A percentile compares a stretch with the other conserved stretches of the same genome.
Conservation (phyloP, 805 yeast species). For the Kluyveromyces aestuarii region DNA sequence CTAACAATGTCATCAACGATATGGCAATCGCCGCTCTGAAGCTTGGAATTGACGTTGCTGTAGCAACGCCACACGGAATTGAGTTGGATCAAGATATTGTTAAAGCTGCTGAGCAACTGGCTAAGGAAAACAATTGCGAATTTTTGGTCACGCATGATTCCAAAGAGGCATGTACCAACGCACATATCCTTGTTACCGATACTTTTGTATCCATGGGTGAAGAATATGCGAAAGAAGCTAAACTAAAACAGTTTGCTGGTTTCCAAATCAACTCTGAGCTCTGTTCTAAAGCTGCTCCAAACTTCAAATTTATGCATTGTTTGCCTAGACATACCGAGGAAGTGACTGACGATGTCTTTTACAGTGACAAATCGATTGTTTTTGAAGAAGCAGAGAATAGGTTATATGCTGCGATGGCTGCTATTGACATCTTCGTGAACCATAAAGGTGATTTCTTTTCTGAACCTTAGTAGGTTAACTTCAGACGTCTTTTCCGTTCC, state of each 20-base stretch:
- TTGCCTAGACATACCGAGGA: constrained; percentile 93
- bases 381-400: constrained; percentile 96
- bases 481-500: background rate
- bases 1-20: constrained; percentile 93
- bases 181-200: constrained; percentile 86
- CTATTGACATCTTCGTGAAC: constrained; percentile 78
- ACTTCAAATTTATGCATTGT: constrained; percentile 96
- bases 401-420: constrained; percentile 92
- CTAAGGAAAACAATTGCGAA: constrained; percentile 39
- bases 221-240: constrained; percentile 64
- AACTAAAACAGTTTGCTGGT: constrained; percentile 74
- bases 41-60: constrained; percentile 70
- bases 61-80: constrained; percentile 77
- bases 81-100: constrained; percentile 50
- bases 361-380: constrained; percentile 73
- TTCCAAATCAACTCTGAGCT: constrained; percentile 73
- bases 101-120: constrained; percentile 43
- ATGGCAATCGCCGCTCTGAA: constrained; percentile 80
- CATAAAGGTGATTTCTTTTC: constrained; percentile 58
- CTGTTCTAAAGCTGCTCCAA: constrained; percentile 49
- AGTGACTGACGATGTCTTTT: constrained; percentile 88
- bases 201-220: constrained; percentile 99
- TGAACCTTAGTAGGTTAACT: constrained; percentile 1
- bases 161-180: constrained; percentile 55
- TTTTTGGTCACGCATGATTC: constrained; percentile 67